Base-by-base conservation (phyloP, 2,329 filamentous ascomycete species). In the Cladosporium sp. region DNA sequence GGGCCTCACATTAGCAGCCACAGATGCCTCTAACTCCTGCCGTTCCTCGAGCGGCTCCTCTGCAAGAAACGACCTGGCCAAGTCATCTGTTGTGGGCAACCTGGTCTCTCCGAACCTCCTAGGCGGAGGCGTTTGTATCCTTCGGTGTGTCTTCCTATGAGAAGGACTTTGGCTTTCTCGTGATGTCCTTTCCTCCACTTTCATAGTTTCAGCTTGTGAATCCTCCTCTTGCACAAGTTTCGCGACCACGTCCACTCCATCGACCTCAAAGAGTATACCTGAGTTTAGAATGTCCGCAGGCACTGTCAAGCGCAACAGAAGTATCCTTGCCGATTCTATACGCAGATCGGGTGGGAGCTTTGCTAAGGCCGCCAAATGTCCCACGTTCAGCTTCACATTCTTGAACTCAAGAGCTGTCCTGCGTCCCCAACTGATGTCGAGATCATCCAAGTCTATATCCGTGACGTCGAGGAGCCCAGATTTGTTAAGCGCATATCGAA, bases 401-500 rank as follows among this genome's bases (percentile, higher is more conserved):
- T 87, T 85, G 65, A 97, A 86, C 73, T 96, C 92, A 44, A 97
- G 82, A 0, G 89, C 87, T 39, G 88, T 94, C 64, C 87, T 87
- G 72, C 87, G 86, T 34, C 94, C 94, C 74, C 90, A 83, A 45
- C 86, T 86, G 64, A 97, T 84, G 65, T 95, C 91, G 62, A 97
- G 77, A 64, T 91, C 90, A 63, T 94, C 91, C 61, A 94, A 81
- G 68, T 97, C 89, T 64, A 97, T 78, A 12, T 89, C 87, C 69
- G 95, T 88, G 58, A 90, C 89, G 68, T 97, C 94, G 59, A 99
- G 83, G 56, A 97, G 80, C 65, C 96, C 91, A 59, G 96, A 80
- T 58, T 87, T 86, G 22, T 88, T 88, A 40, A 99, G 79, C 50
- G 87, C 90, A 77, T 94, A 96, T 65, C 90, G 87, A 63, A 97